These are phyloP conservation scores for Candida boleticola DNA, from an alignment of 805 yeast genomes.

Conservation along the genomic window DNA sequence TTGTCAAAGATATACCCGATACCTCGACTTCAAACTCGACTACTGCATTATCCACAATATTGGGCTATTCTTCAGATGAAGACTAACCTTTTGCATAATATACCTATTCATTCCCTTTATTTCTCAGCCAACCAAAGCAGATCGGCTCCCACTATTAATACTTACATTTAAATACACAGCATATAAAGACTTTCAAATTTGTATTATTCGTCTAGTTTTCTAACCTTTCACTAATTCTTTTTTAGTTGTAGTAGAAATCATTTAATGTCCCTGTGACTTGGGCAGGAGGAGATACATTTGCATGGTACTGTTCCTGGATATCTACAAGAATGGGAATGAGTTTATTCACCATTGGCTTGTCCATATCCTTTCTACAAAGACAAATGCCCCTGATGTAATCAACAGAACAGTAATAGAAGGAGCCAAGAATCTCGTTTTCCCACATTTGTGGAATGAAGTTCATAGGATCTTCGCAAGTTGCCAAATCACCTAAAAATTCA, in stretches of 20 bases:
- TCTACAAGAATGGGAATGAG: slow-evolving; percentile 26
- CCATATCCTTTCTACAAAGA: slow-evolving; percentile 46
- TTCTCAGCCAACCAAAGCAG: no score
- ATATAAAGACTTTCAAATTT: no score
- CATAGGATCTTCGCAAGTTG: slow-evolving; percentile 35
- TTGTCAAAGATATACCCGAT: background rate
- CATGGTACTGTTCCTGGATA: slow-evolving; percentile 31
- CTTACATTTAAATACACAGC: background rate
- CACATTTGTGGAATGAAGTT: slow-evolving; percentile 46
- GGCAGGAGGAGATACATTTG: slow-evolving; percentile 31
- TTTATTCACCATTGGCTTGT: slow-evolving; percentile 24
- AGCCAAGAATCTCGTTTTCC: slow-evolving; percentile 53
- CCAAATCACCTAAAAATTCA: slow-evolving; percentile 39
- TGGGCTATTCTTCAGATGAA: slow-evolving; percentile 3
- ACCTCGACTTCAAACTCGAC: background rate
- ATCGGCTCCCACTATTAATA: no score
- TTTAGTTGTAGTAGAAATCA: slow-evolving; percentile 25
- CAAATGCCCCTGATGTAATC: slow-evolving; percentile 67
- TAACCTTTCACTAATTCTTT: no score
- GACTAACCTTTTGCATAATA: no score
- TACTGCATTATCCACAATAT: background rate
- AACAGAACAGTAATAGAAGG: slow-evolving; percentile 76
- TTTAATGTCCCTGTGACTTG: slow-evolving; percentile 31
- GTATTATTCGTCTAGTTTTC: no score
- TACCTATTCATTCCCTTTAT: no score